Base-by-base conservation (phyloP, 306 rosid genomes). In the Benincasa hispida region DNA sequence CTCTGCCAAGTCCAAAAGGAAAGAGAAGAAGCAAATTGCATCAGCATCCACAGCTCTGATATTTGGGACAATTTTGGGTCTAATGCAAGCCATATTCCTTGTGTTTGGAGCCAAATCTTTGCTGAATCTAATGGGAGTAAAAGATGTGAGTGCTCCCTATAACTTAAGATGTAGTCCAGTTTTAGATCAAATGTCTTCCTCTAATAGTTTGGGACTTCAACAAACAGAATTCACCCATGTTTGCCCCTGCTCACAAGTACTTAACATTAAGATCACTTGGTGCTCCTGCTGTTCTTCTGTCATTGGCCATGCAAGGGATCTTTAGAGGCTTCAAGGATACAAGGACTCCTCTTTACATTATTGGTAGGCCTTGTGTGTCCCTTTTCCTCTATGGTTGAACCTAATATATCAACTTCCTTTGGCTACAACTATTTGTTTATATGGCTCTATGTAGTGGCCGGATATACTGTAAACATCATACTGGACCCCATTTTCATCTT, bases 281-380 rank as follows among this genome's bases (percentile, higher is more conserved):
- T 81, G 96, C 99, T 75, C 99, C 99, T 50, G 99, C 99, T 13
- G 98, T 92, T 82, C 99, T 95, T 89, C 97, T 95, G 25, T 89
- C 97, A n/a, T 82, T 95, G 80, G 99, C 99, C 32, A 95, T 92
- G 96, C 99, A 95, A 86, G 99, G 98, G 77, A 89, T 95, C 79
- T 95, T 90, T 76, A 73, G 99, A 85, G 99, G 99, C 34, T 90
- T 95, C 78, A 95, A 95, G 85, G 99, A 95, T 86, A 90, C 99
- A 17, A 95, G 79, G 76, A 95, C 99, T 79, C 99, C 99, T 74
- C 81, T 95, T 79, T 95, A 88, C 83, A 96, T 90, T 80, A 90
- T 90, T 63, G 84, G 99, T 95, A 89, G 7, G 87, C 73, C 41
- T 69, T 8, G 18, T 10, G 34, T 4, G 32, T 58, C 17, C 56